Base-by-base conservation (phyloP, 352 stramenopile species). In the Saprolegnia parasitica region DNA sequence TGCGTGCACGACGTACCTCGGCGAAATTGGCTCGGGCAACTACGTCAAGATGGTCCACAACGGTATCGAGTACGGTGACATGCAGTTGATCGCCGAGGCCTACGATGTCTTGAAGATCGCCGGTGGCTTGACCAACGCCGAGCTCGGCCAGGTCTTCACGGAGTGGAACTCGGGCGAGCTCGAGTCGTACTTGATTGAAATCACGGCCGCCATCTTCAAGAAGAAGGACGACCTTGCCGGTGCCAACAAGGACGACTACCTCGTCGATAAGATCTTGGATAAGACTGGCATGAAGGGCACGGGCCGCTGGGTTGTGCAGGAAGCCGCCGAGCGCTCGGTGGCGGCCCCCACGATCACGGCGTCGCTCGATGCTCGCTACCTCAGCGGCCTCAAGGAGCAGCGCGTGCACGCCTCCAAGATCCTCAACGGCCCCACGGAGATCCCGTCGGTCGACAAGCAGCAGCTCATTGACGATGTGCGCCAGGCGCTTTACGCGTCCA, bases 21-120 rank as follows among this genome's bases (percentile, higher is more conserved):
- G 97, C 42, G 89, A 88, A 20, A 90, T 97, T 42, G 97, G 97
- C 72, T 89, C 89, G 37, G 97, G 97, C 66, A 99, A 99, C 84
- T 99, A 99, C 81, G 97, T 99, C 60, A 99, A 99, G 86, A 99
- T 99, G 97, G 96, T 99, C 68, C 97, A 99, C 90, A 99, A 99
- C 85, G 97, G 97, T 70, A 99, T 99, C 74, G 97, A 99, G 79
- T 99, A 99, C 82, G 97, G 96, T 61, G 97, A 99, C 79, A 99
- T 99, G 96, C 97, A 99, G 82, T 81, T 99, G 23, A 99, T 99
- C 77, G 91, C 88, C 45, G 97, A 99, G 82, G 93, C 96, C 18
- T 99, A 99, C 77, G 96, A 98, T 77, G 91, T 99, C 66, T 78
- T 99, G 62, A 98, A 98, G 84, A 89, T 91, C 72, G 86, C 89